Conservation (phyloP, 495 filamentous ascomycete genomes). For the Lasiosphaeria miniovina region DNA sequence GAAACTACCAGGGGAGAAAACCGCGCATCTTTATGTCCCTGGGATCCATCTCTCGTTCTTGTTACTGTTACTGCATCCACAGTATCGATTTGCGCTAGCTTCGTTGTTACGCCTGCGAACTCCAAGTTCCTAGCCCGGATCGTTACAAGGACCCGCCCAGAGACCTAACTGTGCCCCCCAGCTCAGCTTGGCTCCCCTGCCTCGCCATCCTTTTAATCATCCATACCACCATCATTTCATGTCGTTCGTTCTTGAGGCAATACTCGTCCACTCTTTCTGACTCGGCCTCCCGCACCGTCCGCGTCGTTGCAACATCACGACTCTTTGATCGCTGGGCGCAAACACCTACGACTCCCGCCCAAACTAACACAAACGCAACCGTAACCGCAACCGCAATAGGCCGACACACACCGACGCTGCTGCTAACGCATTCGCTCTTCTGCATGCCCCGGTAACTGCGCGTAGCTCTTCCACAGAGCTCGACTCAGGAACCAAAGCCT, state of each 20-base stretch:
- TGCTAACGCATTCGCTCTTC: slow-evolving; percentile 2
- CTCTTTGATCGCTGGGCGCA: not conserved
- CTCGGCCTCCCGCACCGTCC: slow-evolving; percentile 8
- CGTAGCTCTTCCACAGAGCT: slow-evolving; percentile 34
- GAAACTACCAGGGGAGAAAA: slow-evolving; percentile 3
- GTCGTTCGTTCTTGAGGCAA: slow-evolving; percentile 32
- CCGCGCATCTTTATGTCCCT: slow-evolving; percentile 12
- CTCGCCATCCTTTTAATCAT: slow-evolving; percentile 21
- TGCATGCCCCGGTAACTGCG: slow-evolving; percentile 38
- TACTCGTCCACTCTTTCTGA: slow-evolving; percentile 34
- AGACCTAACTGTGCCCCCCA: slow-evolving; percentile 17
- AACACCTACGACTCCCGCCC: not conserved
- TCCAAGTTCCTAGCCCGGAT: slow-evolving; percentile 9
- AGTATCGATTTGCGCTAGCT: slow-evolving; percentile 11
- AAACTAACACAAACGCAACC: not conserved
- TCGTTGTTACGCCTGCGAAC: slow-evolving; percentile 9
- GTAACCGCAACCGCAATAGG: slow-evolving; percentile 3
- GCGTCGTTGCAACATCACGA: not conserved
- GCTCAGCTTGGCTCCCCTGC: slow-evolving; percentile 14
- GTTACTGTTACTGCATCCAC: slow-evolving; percentile 8
- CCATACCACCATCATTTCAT: slow-evolving; percentile 28
- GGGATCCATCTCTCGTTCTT: slow-evolving; percentile 9
- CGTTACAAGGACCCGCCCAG: slow-evolving; percentile 21
- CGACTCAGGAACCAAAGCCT: slow-evolving; percentile 12
- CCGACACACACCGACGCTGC: not conserved